Evolutionary conservation across 331 rosid species (phyloP).

Genomic region (Cydonia oblonga): DNA sequence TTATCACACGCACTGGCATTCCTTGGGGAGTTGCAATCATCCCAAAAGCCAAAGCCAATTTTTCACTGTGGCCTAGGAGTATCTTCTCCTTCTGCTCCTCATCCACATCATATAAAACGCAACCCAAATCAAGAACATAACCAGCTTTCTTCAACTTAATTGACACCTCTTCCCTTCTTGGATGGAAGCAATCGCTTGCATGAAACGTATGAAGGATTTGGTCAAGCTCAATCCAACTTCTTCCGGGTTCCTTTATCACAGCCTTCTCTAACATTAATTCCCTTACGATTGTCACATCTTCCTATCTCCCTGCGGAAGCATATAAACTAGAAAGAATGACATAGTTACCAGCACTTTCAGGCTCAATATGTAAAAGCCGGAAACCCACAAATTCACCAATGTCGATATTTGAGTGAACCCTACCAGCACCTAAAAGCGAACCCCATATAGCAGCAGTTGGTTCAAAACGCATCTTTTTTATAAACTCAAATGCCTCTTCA

Average conservation of each 20-base stretch:
- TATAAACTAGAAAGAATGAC: conserved; percentile 69
- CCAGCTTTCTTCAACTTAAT: conserved; percentile 54
- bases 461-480: conserved; percentile 42
- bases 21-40: conserved; percentile 43
- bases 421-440: conserved; percentile 64
- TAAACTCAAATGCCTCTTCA: conserved; percentile 50
- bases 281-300: conserved; percentile 47
- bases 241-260: conserved; percentile 61
- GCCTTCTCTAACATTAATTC: conserved; percentile 49
- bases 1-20: conserved; percentile 43
- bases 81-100: conserved; percentile 80
- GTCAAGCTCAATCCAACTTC: conserved; percentile 69
- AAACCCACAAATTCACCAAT: conserved; percentile 56
- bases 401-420: conserved; percentile 48
- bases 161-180: conserved; percentile 55
- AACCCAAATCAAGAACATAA: conserved; percentile 62
- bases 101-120: conserved; percentile 68
- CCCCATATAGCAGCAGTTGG: conserved; percentile 75
- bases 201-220: conserved; percentile 65
- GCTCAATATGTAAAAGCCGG: conserved; percentile 54
- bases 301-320: conserved; percentile 73
- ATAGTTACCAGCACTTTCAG: conserved; percentile 70
- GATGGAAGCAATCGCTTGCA: conserved; percentile 63
- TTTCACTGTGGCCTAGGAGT: conserved; percentile 66
- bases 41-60: conserved; percentile 61